Evolutionary conservation across 177 flowering plant species (phyloP).

Genomic region (Vitis hybrid): DNA sequence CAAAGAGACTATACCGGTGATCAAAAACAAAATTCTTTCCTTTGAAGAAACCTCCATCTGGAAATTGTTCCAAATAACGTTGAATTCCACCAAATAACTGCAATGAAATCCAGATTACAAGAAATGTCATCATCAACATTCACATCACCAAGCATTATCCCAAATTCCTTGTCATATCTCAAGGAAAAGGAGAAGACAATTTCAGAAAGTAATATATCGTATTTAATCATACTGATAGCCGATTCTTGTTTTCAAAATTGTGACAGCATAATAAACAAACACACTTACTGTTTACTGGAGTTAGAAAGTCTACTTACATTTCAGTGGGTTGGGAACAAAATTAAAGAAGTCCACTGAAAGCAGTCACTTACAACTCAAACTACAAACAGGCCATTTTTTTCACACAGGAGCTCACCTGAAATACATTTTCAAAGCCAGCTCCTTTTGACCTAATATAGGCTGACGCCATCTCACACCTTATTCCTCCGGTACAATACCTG

Average conservation of each 20-base stretch:
- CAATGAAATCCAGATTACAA: conserved; percentile 18
- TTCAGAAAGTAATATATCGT: background rate
- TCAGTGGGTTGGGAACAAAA: background rate
- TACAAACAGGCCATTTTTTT: no score
- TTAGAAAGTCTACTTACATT: background rate
- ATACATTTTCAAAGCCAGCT: conserved; percentile 87
- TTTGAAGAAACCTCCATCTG: conserved; percentile 94
- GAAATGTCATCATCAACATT: background rate
- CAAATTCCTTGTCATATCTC: background rate
- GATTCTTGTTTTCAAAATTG: background rate
- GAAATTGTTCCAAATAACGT: conserved; percentile 87
- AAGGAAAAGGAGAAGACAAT: background rate
- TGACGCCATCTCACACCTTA: conserved; percentile 99
- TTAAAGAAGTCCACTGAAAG: background rate
- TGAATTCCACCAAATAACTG: conserved; percentile 97
- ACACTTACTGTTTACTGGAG: background rate
- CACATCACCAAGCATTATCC: conserved; percentile 1
- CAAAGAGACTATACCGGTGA: conserved; percentile 58
- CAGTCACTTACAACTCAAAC: background rate
- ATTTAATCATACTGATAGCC: background rate
- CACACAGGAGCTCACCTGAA: conserved; percentile 54
- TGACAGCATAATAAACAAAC: background rate
- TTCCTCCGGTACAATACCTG: conserved; percentile 99
- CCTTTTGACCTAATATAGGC: conserved; percentile 92
- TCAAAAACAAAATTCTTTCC: conserved; percentile 99